Conservation (phyloP, 139 green algal species). For the Coelastrella sp. region DNA sequence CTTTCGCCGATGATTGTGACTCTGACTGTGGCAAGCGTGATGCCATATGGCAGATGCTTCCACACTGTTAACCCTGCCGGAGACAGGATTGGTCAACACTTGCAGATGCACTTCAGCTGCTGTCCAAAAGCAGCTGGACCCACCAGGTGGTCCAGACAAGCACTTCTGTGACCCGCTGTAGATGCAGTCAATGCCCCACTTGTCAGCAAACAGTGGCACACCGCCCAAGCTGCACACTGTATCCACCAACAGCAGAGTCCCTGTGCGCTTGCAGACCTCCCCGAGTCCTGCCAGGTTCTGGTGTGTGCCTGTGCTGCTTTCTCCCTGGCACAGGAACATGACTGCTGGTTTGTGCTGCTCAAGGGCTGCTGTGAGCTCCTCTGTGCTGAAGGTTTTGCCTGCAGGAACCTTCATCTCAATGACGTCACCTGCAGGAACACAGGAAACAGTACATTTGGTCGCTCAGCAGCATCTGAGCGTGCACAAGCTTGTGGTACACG, state of each 20-base stretch:
- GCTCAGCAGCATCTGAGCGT: background rate
- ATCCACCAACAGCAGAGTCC: constrained; percentile 94
- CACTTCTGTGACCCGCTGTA: constrained; percentile 94
- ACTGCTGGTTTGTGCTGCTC: constrained; percentile 85
- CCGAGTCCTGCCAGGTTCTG: constrained; percentile 79
- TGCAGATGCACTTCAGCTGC: background rate
- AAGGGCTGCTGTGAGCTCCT: constrained; percentile 72
- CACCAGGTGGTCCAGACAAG: constrained; percentile 83
- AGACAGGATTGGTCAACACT: too few species aligned
- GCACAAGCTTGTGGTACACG: too few species aligned
- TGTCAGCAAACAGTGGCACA: constrained; percentile 80
- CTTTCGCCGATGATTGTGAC: too few species aligned
- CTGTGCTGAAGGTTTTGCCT: constrained; percentile 81
- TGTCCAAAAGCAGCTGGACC: background rate
- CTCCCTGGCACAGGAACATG: constrained; percentile 92
- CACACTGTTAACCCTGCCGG: too few species aligned
- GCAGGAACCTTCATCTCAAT: constrained; percentile 78
- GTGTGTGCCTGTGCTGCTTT: constrained; percentile 87
- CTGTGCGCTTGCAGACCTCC: constrained; percentile 83
- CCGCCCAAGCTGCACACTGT: constrained; percentile 92
- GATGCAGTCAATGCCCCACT: constrained; percentile 88
- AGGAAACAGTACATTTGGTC: background rate
- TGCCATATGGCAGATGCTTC: too few species aligned
- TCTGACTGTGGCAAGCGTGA: too few species aligned
- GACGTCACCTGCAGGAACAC: constrained; percentile 71